phyloP scores from a whole-genome alignment of 495 filamentous ascomycete genomes.

The Trichoderma asperelloides region DNA sequence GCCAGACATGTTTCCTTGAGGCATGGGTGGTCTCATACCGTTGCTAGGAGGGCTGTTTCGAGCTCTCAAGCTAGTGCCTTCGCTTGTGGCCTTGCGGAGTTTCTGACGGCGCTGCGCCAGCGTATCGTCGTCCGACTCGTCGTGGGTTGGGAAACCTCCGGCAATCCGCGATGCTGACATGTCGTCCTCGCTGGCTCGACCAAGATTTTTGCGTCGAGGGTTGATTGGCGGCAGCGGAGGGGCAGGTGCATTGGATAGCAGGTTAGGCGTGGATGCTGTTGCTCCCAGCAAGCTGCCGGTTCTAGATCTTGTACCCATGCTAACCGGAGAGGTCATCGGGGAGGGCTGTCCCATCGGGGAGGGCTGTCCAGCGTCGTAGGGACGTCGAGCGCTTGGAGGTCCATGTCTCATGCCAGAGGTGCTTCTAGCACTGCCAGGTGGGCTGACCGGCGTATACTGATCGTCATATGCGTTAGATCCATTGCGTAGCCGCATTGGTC shows the following conservation, averaged over 20 bases:
- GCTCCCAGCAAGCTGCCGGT: conserved; percentile 13
- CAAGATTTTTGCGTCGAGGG: conserved; percentile 41
- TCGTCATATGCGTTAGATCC: conserved; percentile 38
- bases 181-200: conserved; percentile 16
- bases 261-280: conserved; percentile 14
- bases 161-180: conserved; percentile 12
- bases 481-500: conserved; percentile 30
- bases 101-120: conserved; percentile 32
- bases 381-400: neutral
- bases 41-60: conserved; percentile 19
- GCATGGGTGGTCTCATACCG: conserved; percentile 30
- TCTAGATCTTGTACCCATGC: conserved; percentile 18
- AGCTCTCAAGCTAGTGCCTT: conserved; percentile 34
- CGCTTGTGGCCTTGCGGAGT: conserved; percentile 46
- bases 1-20: conserved; percentile 24
- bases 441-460: conserved; percentile 11
- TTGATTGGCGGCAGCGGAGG: conserved; percentile 62
- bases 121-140: conserved; percentile 32
- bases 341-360: conserved; percentile 17
- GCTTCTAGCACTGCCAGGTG: conserved; percentile 15
- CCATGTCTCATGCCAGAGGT: neutral
- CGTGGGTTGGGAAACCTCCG: conserved; percentile 7
- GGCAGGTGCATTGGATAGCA: conserved; percentile 11
- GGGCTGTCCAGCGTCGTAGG: conserved; percentile 16
- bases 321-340: conserved; percentile 7